These are phyloP conservation scores for Croton laevigatus DNA, from an alignment of 441 rosid genomes.

Conservation along the genomic window DNA sequence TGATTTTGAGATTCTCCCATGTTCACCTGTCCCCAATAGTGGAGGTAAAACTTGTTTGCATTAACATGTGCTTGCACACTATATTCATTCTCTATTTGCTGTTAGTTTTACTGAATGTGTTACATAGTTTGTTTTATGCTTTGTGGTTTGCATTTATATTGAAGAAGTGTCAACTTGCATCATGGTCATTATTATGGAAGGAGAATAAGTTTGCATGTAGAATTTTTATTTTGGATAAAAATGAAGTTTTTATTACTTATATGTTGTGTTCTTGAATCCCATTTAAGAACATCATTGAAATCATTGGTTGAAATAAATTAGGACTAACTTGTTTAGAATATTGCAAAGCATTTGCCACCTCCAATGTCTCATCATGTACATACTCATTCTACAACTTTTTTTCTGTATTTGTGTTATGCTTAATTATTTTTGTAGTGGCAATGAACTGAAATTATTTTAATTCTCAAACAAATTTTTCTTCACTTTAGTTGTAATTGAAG, in stretches of 20 bases:
- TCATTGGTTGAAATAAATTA: background rate
- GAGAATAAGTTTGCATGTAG: background rate
- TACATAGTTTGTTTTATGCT: background rate
- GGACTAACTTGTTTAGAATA: too few species aligned
- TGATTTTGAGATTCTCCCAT: conserved; percentile 28
- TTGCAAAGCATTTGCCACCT: too few species aligned
- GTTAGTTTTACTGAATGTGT: background rate
- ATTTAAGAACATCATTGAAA: background rate
- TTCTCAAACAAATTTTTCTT: background rate
- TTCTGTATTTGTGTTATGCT: too few species aligned
- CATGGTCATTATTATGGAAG: background rate
- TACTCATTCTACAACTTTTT: background rate
- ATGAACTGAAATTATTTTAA: background rate
- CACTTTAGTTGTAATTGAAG: conserved; percentile 83
- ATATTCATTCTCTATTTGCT: background rate
- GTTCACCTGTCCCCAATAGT: conserved; percentile 48
- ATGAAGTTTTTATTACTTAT: background rate
- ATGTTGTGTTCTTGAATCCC: background rate
- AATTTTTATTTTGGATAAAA: background rate
- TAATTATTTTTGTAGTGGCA: background rate
- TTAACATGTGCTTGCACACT: background rate
- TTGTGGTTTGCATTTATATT: background rate
- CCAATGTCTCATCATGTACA: too few species aligned
- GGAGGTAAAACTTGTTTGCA: conserved; percentile 51
- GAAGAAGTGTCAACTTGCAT: background rate